Evolutionary conservation across 2,329 filamentous ascomycete species (phyloP).

Genomic region (Raffaelea deltoideospora): DNA sequence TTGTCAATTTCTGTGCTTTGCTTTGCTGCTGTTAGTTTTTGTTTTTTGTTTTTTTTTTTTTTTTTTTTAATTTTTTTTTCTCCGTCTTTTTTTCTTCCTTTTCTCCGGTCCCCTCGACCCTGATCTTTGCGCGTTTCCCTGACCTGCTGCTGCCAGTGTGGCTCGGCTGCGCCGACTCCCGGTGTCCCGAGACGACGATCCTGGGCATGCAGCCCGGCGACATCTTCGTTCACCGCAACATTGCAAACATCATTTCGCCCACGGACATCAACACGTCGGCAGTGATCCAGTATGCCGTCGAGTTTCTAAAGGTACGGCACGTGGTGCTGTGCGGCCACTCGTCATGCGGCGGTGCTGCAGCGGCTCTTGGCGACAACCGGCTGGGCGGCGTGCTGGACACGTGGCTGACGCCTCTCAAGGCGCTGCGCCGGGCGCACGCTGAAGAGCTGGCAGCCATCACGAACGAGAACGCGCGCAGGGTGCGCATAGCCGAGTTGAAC

Average conservation of each 20-base stretch:
- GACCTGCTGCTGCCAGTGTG: slow-evolving; percentile 38
- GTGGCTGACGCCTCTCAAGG: slow-evolving; percentile 37
- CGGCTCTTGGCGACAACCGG: slow-evolving; percentile 31
- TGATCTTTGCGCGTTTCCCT: no score
- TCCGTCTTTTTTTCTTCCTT: neutral
- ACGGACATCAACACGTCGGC: slow-evolving; percentile 61
- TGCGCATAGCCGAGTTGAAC: slow-evolving; percentile 62
- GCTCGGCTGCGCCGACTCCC: slow-evolving; percentile 78
- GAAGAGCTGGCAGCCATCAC: slow-evolving; percentile 39
- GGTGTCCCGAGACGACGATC: slow-evolving; percentile 71
- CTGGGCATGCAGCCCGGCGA: slow-evolving; percentile 67
- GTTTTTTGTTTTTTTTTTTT: neutral
- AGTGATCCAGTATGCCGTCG: slow-evolving; percentile 69
- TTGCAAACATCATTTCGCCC: slow-evolving; percentile 66
- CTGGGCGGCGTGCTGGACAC: slow-evolving; percentile 39
- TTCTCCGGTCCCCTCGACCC: neutral
- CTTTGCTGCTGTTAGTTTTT: neutral
- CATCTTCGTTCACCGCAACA: slow-evolving; percentile 81
- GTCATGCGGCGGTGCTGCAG: slow-evolving; percentile 50
- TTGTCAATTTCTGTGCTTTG: slow-evolving; percentile 6
- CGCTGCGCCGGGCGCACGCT: slow-evolving; percentile 27
- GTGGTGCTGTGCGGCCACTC: slow-evolving; percentile 58
- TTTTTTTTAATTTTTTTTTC: neutral
- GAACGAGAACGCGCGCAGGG: slow-evolving; percentile 37
- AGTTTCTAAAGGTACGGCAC: slow-evolving; percentile 54